Conservation (phyloP, 352 stramenopile genomes). For the Peronospora farinosa region DNA sequence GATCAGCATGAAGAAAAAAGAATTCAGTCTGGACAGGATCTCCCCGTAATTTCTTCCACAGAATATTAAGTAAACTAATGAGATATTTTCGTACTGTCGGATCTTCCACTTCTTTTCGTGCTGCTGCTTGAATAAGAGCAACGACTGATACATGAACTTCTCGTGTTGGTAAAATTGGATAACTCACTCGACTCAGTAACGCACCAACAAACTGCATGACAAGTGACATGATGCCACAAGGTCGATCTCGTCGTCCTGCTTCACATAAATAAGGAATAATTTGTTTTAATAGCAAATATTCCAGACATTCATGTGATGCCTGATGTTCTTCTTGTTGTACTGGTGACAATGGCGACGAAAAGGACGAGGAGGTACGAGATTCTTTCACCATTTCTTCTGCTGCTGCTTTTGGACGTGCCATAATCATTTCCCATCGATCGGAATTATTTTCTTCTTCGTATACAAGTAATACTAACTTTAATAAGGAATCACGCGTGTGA, state of each 20-base stretch:
- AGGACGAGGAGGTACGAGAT: conserved; percentile 10
- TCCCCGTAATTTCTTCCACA: conserved; percentile 82
- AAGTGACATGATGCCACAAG: conserved; percentile 81
- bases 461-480: conserved; percentile 83
- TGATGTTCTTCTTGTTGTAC: conserved; percentile 20
- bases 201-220: conserved; percentile 77
- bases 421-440: conserved; percentile 59
- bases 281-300: conserved; percentile 82
- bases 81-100: conserved; percentile 79
- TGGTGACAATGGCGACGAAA: conserved; percentile 17
- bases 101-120: conserved; percentile 76
- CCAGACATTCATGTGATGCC: conserved; percentile 58
- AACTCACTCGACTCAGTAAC: conserved; percentile 75
- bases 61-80: conserved; percentile 69
- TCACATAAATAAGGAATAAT: conserved; percentile 77
- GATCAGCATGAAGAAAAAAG: conserved; percentile 74
- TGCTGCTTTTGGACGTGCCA: conserved; percentile 27
- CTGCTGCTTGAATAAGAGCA: conserved; percentile 71
- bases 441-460: conserved; percentile 77
- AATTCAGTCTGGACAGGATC: conserved; percentile 85
- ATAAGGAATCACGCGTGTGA: conserved; percentile 74
- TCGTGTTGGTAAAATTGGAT: conserved; percentile 72
- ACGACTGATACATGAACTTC: conserved; percentile 79
- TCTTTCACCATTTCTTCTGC: conserved; percentile 18
- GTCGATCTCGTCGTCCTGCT: conserved; percentile 57